Base-by-base conservation (phyloP, 2,329 filamentous ascomycete genomes). In the Penicillium sp. region DNA sequence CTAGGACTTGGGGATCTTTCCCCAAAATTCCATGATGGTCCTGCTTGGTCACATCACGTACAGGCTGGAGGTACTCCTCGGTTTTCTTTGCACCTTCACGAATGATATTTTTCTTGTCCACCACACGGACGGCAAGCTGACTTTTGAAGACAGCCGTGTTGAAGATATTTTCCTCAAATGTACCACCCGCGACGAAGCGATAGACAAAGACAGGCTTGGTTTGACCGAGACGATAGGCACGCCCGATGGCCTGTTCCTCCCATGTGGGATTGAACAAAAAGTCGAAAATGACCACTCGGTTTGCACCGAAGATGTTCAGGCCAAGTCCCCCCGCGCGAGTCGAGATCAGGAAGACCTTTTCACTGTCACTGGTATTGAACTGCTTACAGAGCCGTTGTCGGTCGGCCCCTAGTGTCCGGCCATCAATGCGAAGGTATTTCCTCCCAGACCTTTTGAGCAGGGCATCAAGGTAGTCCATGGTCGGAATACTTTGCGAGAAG, bases 211-310 rank as follows among this genome's bases (percentile, higher is more conserved):
- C 89, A 0, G 79, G 76, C 58, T 90, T 93, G 29, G 70, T 73
- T 66, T 96, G 90, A 0, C 89, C 89, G 27, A 96, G 79, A 1
- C 90, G 86, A 66, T 93, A 95, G 0, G 87, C 85, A 43, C 90
- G 79, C 1, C 89, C 90, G 41, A 95, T 81, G 1, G 90, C 90
- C 68, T 96, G 90, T 59, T 89, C 84, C 65, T 95, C 90, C 62
- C 84, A 77, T 4, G 82, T 78, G 0, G 90, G 90, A 53, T 90
- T 93, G 70, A 84, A 95, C 50, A 77, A 76, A 60, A 86, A 88
- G 63, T 96, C 90, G 46, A 94, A 86, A 16, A 96, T 85, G 16
- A 96, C 78, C 1, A 95, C 87, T 16, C 90, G 81, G 63, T 89
- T 95, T 1, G 90, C 90, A 1, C 85, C 84, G 32, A 81, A 80